Base-by-base conservation (phyloP, 108 stramenopile genomes). In the Chaetoceros muelleri region DNA sequence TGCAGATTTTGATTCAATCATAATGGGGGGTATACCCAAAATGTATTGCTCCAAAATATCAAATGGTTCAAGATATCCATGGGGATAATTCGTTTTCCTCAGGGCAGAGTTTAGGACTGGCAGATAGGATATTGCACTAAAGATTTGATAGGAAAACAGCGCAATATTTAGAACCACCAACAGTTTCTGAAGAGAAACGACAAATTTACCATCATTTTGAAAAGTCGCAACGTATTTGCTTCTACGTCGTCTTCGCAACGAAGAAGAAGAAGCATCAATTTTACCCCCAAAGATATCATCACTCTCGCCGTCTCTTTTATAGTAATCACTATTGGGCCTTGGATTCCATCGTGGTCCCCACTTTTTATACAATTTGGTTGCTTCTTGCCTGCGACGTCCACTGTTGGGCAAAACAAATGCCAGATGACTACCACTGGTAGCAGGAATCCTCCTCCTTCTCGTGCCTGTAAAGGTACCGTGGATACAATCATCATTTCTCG, bases 101-200 rank as follows among this genome's bases (percentile, higher is more conserved):
- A 89, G 58, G 16, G 75, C 53, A 55, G 77, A 65, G 56, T 79
- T 76, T 34, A 68, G 69, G 21, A 58, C 55, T 57, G 64, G 62
- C 13, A 83, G 26, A 57, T 61, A 68, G 7, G 45, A 21, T 19
- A 85, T 57, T 23, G 87, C 73, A 10, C 65, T 78, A n/a, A 72
- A 17, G 5, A 75, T 65, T 69, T 90, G 84, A 65, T 79, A 82
- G 0, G 67, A 5, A 53, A 73, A 90, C 8, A 79, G 44, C 7
- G 72, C 3, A 28, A 73, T 45, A 56, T 82, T 75, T 19, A 71
- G 22, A 18, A 52, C 3, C 2, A 81, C 61, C 46, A 88, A 47
- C 0, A 67, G 16, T 30, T 67, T 66, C 46, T 69, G 51, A 18
- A 56, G 58, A 0, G 71, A 52, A 40, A 40, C 34, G 5, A 40